Conservation (phyloP, 73 alveolate genomes). For the Paramecium octaurelia region DNA sequence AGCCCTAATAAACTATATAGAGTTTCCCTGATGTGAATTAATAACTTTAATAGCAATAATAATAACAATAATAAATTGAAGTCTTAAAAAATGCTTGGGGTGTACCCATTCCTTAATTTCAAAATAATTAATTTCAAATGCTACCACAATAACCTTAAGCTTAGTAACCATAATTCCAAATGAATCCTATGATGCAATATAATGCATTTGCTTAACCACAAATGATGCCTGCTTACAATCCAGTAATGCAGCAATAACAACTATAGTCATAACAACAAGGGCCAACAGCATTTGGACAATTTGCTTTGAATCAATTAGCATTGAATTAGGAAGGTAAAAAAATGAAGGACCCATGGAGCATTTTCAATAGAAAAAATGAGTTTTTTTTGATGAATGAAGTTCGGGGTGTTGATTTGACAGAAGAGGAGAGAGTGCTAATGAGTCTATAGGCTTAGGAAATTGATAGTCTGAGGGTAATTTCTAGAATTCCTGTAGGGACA, state of each 20-base stretch:
- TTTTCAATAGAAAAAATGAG: constrained; percentile 70
- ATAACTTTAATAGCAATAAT: not conserved
- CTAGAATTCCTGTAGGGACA: constrained; percentile 79
- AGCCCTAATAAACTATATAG: not conserved
- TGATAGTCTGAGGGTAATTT: constrained; percentile 76
- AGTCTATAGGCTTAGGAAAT: constrained; percentile 78
- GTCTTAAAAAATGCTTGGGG: constrained; percentile 43
- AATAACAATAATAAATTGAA: not conserved
- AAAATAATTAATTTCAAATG: constrained; percentile 32
- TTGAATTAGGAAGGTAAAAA: constrained; percentile 11
- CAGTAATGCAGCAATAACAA: not conserved
- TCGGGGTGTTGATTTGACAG: constrained; percentile 77
- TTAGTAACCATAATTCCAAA: not conserved
- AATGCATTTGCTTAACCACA: not conserved
- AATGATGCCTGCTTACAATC: not conserved
- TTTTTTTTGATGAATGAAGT: constrained; percentile 64
- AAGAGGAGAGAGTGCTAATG: constrained; percentile 86
- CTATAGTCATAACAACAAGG: not conserved
- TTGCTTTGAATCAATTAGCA: constrained; percentile 41
- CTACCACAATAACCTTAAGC: not conserved
- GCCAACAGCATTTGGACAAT: constrained; percentile 19
- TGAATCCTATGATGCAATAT: not conserved
- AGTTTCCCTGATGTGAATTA: not conserved
- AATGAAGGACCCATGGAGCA: constrained; percentile 48
- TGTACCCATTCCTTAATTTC: constrained; percentile 10